Evolutionary conservation across 805 yeast genomes (phyloP), one percentile per base, ranked within the genome.

Genomic region (Wickerhamiella alocasiicola): DNA sequence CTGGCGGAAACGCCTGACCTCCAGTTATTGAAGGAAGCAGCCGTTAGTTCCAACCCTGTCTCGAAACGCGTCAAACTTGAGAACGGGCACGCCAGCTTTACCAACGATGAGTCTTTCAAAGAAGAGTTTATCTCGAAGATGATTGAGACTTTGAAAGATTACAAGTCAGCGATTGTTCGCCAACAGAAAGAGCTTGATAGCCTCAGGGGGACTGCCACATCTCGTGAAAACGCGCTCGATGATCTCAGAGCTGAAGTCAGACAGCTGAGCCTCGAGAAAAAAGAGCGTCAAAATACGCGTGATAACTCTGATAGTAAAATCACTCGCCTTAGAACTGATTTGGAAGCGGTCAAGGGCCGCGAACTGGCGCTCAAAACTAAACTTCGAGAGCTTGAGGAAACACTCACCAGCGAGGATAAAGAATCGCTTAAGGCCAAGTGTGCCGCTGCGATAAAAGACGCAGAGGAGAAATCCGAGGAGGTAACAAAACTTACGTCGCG

Each of bases 401-500:
- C 20, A 3, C 16, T 32, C 11, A 21, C 24, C 16, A 25, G 21
- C 5, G 18, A 26, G 26, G 35, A 30, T 19, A 25, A 6, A 15
- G 67, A 59, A 24, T 15, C 27, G 9, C 19, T 24, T 6, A 17
- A 23, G 9, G 20, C 19, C 13, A 37, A 37, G 33, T 23, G 19
- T 9, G 13, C 18, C 18, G 29, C 19, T 2, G 55, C 58, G 9
- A 11, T 11, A 12, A 11, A 25, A 24, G 28, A 39, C 12, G 5
- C 23, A 6, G 40, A 28, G 29, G 17, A 38, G 11, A 12, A 31
- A 3, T 34, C 27, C 16, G 49, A 41, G 9, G 49, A 63, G 43
- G 65, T 67, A n/a, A 59, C 68, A 52, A 64, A 65, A 5, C 52
- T 76, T 26, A 66, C 68, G 44, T 66, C 66, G 5, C 64, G 67